Conservation (phyloP, 768 basidiomycete species). For the Xerocomellus amylosporus region DNA sequence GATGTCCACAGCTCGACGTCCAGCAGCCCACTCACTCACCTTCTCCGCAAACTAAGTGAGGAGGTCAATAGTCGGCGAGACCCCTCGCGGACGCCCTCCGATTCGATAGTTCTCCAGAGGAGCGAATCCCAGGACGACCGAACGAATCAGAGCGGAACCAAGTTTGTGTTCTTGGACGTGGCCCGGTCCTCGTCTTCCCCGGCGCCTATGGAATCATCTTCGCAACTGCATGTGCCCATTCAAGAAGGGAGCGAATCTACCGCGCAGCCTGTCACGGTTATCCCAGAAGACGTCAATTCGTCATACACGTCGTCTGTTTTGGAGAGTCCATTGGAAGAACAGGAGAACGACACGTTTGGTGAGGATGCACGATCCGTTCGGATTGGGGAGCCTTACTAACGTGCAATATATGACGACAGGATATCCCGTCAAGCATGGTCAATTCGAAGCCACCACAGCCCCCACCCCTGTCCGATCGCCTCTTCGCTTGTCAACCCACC, state of each 20-base stretch:
- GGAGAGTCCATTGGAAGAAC: conserved; percentile 7
- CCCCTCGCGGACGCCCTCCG: conserved; percentile 11
- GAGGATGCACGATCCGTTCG: neutral
- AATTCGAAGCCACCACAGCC: conserved; percentile 14
- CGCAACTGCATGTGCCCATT: conserved; percentile 6
- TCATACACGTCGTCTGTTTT: conserved; percentile 21
- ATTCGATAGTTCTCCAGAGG: conserved; percentile 6
- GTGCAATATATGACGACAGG: conserved; percentile 8
- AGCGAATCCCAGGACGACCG: conserved; percentile 5
- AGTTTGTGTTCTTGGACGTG: conserved; percentile 20
- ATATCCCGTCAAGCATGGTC: conserved; percentile 22
- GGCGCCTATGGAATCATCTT: conserved; percentile 5
- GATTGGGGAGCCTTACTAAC: neutral
- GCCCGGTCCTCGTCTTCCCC: conserved; percentile 18
- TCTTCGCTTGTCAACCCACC: conserved; percentile 21
- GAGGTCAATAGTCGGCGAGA: conserved; percentile 31
- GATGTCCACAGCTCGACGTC: conserved; percentile 32
- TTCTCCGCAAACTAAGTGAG: conserved; percentile 41
- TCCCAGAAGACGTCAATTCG: conserved; percentile 30
- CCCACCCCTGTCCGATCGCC: conserved; percentile 11
- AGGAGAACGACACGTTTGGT: conserved; percentile 35
- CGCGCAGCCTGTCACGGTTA: neutral
- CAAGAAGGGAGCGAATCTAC: conserved; percentile 5
- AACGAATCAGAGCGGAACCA: conserved; percentile 13
- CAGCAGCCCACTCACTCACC: conserved; percentile 37